Evolutionary conservation across 345 rosid genomes (phyloP).

Genomic region (Salix purpurea): DNA sequence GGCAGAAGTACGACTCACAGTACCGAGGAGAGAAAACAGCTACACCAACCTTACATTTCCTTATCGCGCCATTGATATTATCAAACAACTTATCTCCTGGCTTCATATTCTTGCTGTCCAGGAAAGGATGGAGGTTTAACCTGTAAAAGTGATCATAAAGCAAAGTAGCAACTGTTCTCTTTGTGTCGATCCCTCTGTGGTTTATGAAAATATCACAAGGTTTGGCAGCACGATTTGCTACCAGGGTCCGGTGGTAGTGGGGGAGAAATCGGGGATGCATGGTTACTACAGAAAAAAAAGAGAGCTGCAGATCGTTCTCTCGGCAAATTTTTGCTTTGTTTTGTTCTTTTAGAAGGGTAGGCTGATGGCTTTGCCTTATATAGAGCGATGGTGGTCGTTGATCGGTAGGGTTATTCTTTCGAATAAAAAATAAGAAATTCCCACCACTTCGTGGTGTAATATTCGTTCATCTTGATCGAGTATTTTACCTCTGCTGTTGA

Average conservation of each 20-base stretch:
- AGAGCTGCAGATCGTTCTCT: background rate
- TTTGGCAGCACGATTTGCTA: constrained; percentile 7
- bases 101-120: constrained; percentile 73
- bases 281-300: background rate
- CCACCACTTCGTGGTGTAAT: background rate
- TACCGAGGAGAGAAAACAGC: constrained; percentile 63
- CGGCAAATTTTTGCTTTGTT: background rate
- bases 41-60: constrained; percentile 48
- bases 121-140: constrained; percentile 44
- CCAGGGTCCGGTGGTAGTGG: constrained; percentile 11
- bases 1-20: constrained; percentile 56
- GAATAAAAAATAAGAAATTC: no score
- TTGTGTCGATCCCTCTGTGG: constrained; percentile 67
- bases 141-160: constrained; percentile 53
- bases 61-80: constrained; percentile 46
- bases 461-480: background rate
- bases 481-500: constrained; percentile 12
- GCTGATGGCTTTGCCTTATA: background rate
- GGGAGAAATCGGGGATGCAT: constrained; percentile 22
- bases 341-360: no score
- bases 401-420: background rate
- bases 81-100: constrained; percentile 71
- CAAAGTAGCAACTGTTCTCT: constrained; percentile 48
- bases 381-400: background rate
- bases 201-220: constrained; percentile 63